These are phyloP conservation scores for Hortaea werneckii DNA, from an alignment of 2,329 filamentous ascomycete genomes.

Conservation along the genomic window DNA sequence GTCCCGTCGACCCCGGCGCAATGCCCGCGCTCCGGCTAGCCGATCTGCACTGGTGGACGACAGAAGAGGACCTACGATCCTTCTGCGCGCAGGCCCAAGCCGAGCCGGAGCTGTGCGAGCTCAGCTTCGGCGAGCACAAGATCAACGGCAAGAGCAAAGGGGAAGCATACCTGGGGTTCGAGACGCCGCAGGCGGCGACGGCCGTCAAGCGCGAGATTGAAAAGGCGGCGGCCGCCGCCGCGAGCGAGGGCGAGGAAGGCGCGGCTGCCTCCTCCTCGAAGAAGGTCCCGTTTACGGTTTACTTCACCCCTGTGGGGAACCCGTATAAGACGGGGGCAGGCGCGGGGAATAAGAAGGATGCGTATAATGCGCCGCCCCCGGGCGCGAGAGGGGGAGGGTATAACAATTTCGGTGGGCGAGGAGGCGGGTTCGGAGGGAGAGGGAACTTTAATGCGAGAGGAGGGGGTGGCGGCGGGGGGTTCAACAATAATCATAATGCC, in stretches of 20 bases:
- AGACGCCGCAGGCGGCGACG: constrained; percentile 71
- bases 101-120: constrained; percentile 78
- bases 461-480: constrained; percentile 8
- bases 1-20: constrained; percentile 48
- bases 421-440: constrained; percentile 19
- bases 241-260: constrained; percentile 9
- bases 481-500: constrained; percentile 3
- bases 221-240: neutral
- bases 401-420: constrained; percentile 31
- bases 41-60: constrained; percentile 93
- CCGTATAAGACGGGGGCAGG: constrained; percentile 62
- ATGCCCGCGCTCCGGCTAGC: constrained; percentile 71
- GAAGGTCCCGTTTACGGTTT: constrained; percentile 9
- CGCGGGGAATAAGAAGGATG: constrained; percentile 8
- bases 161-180: constrained; percentile 77
- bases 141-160: constrained; percentile 98
- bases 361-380: neutral
- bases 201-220: constrained; percentile 68
- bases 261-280: constrained; percentile 1
- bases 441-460: constrained; percentile 16
- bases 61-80: constrained; percentile 84
- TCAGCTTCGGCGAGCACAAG: constrained; percentile 97
- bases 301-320: constrained; percentile 40
- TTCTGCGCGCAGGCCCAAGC: constrained; percentile 62
- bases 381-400: constrained; percentile 14